Percentiles rank a stretch among this genome's conserved stretches.
phyloP scores from a whole-genome alignment of 2,329 filamentous ascomycete genomes.

The Beauveria varroae region DNA sequence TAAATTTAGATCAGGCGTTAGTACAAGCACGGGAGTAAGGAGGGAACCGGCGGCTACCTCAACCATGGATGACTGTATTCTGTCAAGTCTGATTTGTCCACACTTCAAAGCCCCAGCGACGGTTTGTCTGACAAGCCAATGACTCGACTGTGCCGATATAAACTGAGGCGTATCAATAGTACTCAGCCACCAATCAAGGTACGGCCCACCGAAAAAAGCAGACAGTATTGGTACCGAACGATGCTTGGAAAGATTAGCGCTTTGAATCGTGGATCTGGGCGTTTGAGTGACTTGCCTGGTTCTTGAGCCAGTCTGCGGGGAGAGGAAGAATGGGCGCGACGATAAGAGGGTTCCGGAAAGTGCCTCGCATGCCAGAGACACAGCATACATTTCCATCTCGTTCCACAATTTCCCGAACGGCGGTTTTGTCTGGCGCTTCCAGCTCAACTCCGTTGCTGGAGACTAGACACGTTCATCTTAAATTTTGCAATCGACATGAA shows the following conservation, averaged over 20 bases:
- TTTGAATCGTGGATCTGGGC: not conserved
- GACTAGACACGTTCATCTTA: not conserved
- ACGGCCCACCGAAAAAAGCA: not conserved
- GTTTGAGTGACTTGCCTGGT: not conserved
- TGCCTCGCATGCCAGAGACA: not conserved
- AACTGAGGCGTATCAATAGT: no score
- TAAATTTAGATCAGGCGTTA: no score
- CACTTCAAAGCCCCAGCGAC: no score
- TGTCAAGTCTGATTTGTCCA: conserved; percentile 16
- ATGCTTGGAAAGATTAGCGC: not conserved
- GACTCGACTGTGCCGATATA: no score
- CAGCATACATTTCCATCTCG: not conserved
- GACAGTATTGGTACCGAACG: not conserved
- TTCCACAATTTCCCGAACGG: not conserved
- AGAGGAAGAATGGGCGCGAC: not conserved
- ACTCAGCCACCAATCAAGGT: not conserved
- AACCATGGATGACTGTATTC: conserved; percentile 20
- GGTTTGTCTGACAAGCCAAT: no score
- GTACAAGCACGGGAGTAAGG: not conserved
- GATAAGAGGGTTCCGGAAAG: not conserved
- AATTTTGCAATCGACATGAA: no score
- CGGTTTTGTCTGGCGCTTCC: not conserved
- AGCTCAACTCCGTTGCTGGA: not conserved
- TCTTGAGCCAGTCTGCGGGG: not conserved
- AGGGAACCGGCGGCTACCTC: conserved; percentile 16